Evolutionary conservation across 441 rosid species (phyloP).

Genomic region (Syzygium malaccense): DNA sequence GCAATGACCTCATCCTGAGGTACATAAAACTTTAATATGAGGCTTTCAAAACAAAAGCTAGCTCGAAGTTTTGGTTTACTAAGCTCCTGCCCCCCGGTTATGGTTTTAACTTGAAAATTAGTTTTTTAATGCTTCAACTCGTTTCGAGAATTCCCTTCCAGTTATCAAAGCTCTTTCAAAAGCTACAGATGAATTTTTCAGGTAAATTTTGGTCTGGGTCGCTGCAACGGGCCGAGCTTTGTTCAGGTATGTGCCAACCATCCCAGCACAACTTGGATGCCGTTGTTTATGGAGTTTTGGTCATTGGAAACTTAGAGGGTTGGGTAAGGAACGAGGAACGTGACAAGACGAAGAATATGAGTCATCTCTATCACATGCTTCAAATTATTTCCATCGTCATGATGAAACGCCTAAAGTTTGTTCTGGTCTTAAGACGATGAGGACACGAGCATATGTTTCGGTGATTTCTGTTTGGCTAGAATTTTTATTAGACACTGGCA

Average conservation of each 20-base stretch:
- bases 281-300: neutral
- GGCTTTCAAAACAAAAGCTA: neutral
- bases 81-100: neutral
- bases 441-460: no score
- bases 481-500: no score
- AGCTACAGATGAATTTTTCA: neutral
- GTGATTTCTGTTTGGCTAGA: no score
- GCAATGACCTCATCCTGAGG: neutral
- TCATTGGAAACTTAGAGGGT: neutral
- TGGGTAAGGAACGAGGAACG: neutral
- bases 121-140: neutral
- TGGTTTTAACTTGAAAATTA: neutral
- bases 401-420: neutral
- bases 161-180: neutral
- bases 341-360: neutral
- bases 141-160: neutral
- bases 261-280: neutral
- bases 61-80: neutral
- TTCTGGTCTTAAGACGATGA: neutral
- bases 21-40: neutral
- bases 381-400: neutral
- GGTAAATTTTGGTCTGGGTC: neutral
- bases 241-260: neutral
- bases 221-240: accelerated
- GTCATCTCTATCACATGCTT: neutral